phyloP scores from a whole-genome alignment of 495 filamentous ascomycete species.

The Cudoniella acicularis region DNA sequence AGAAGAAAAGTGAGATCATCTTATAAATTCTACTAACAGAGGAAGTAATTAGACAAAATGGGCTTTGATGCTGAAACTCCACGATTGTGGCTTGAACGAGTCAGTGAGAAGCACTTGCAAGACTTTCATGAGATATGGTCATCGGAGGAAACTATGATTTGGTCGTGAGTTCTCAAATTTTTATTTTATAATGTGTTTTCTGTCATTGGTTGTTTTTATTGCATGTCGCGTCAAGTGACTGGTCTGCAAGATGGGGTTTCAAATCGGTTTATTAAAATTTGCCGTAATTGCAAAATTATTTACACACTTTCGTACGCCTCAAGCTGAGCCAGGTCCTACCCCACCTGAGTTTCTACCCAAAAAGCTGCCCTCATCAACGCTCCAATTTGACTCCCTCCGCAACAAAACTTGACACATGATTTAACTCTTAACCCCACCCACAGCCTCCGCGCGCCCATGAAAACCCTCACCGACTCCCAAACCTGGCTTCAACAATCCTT shows the following conservation, averaged over 20 bases:
- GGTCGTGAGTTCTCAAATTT: conserved; percentile 1
- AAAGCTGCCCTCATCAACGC: too few relatives aligned
- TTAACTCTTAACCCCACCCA: neutral
- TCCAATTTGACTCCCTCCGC: too few relatives aligned
- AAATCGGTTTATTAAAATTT: too few relatives aligned
- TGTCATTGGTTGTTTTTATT: too few relatives aligned
- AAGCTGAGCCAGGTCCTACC: too few relatives aligned
- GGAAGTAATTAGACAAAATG: neutral
- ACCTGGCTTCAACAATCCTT: neutral
- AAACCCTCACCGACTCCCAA: neutral
- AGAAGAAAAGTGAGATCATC: too few relatives aligned
- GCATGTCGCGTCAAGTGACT: too few relatives aligned
- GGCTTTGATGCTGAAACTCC: neutral
- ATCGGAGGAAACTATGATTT: neutral
- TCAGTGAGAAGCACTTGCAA: neutral
- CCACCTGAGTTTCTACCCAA: too few relatives aligned
- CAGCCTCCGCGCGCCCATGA: neutral
- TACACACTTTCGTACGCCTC: too few relatives aligned
- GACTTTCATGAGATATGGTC: conserved; percentile 5
- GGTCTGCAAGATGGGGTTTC: too few relatives aligned
- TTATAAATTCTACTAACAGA: neutral
- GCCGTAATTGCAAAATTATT: too few relatives aligned
- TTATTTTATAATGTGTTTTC: neutral
- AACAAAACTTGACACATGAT: too few relatives aligned
- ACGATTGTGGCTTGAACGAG: neutral